phyloP scores from a whole-genome alignment of 2,329 filamentous ascomycete species.

The Diplocarpon rosae region DNA sequence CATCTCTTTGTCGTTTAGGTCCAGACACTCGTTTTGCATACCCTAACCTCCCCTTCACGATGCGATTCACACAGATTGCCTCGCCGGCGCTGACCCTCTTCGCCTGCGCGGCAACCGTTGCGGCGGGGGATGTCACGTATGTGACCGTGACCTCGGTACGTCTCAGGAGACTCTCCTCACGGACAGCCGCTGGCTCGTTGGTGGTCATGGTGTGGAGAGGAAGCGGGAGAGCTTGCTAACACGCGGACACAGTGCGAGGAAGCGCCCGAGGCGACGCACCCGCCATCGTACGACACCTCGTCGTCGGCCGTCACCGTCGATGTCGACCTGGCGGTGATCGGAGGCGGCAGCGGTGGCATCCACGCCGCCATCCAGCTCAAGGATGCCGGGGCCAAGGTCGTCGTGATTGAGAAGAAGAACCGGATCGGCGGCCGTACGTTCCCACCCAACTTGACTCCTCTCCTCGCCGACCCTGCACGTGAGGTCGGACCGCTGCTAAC shows the following conservation, averaged over 20 bases:
- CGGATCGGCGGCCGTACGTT: background rate
- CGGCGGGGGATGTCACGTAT: background rate
- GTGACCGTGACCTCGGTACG: too few species aligned
- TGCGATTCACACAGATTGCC: background rate
- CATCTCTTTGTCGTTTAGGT: too few species aligned
- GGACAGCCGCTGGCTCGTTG: too few species aligned
- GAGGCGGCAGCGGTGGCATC: background rate
- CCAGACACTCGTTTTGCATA: background rate
- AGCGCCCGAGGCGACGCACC: too few species aligned
- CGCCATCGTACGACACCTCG: background rate
- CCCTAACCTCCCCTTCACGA: background rate
- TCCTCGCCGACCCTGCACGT: too few species aligned
- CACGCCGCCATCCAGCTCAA: slow-evolving; percentile 1
- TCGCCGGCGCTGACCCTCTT: background rate
- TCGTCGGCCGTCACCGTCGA: background rate
- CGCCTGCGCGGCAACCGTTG: background rate
- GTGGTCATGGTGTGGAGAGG: too few species aligned
- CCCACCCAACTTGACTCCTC: background rate
- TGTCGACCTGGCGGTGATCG: background rate
- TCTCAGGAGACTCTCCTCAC: too few species aligned
- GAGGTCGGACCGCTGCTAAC: too few species aligned
- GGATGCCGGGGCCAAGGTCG: background rate
- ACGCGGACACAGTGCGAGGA: too few species aligned
- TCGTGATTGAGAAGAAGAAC: background rate
- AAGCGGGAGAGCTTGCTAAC: too few species aligned